phyloP scores from a whole-genome alignment of 805 yeast genomes.

The Torulaspora microellipsoides region DNA sequence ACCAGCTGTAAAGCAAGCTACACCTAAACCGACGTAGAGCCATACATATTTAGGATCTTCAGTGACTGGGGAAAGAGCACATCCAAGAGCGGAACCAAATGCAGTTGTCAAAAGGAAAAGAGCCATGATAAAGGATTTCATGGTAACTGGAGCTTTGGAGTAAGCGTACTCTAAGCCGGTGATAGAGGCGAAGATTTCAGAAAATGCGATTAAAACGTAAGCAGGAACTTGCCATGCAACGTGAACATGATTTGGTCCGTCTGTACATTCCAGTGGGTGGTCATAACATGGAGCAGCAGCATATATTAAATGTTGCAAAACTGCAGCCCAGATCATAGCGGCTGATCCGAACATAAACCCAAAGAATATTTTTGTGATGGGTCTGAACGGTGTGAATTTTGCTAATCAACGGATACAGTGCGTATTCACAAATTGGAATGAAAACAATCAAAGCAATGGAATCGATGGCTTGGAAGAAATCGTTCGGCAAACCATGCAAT shows the following conservation, averaged over 20 bases:
- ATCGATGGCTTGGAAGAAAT: slow-evolving; percentile 69
- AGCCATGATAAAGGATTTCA: slow-evolving; percentile 44
- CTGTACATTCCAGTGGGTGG: slow-evolving; percentile 50
- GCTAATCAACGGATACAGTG: slow-evolving; percentile 53
- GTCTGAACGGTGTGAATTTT: slow-evolving; percentile 51
- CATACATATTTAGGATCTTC: slow-evolving; percentile 66
- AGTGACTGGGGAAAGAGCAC: slow-evolving; percentile 63
- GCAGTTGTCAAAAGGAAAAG: slow-evolving; percentile 66
- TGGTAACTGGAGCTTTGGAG: slow-evolving; percentile 68
- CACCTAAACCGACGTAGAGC: slow-evolving; percentile 61
- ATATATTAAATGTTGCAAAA: slow-evolving; percentile 67
- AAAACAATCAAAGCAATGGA: slow-evolving; percentile 72
- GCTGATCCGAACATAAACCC: slow-evolving; percentile 64
- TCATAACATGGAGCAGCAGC: slow-evolving; percentile 70
- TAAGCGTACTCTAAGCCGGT: slow-evolving; percentile 84
- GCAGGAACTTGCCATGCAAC: slow-evolving; percentile 65
- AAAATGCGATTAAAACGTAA: slow-evolving; percentile 64
- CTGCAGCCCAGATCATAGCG: slow-evolving; percentile 73
- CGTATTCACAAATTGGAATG: slow-evolving; percentile 64
- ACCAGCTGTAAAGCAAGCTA: slow-evolving; percentile 57
- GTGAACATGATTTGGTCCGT: slow-evolving; percentile 42
- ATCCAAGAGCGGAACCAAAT: slow-evolving; percentile 72
- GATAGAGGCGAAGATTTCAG: slow-evolving; percentile 75
- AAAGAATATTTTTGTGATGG: slow-evolving; percentile 63
- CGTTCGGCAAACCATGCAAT: slow-evolving; percentile 74